A percentile compares a stretch with the other conserved stretches of the same genome.
These are phyloP conservation scores for Westerdykella aurantiaca DNA, from an alignment of 2,329 filamentous ascomycete species.

Conservation along the genomic window DNA sequence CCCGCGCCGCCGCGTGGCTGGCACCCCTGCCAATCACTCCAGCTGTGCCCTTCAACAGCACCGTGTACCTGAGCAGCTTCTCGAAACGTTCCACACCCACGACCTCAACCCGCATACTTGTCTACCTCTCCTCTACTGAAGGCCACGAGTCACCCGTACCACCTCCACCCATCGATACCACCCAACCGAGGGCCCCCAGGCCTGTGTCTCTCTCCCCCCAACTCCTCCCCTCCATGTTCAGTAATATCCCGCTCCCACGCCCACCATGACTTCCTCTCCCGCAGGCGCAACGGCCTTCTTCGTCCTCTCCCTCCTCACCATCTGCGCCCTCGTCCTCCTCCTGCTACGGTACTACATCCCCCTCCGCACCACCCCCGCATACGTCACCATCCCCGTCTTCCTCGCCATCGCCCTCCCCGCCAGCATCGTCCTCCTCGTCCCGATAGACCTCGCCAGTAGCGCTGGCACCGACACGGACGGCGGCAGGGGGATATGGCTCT, in stretches of 20 bases:
- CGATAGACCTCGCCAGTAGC: constrained; percentile 89
- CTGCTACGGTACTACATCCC: constrained; percentile 87
- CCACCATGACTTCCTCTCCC: constrained; percentile 51
- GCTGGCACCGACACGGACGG: constrained; percentile 65
- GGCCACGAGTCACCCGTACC: constrained; percentile 1
- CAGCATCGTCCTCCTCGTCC: constrained; percentile 84
- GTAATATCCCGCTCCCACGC: too few relatives aligned
- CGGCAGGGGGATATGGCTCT: constrained; percentile 80
- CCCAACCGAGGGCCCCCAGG: constrained; percentile 1
- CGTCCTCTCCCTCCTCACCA: constrained; percentile 62
- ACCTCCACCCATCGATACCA: too few relatives aligned
- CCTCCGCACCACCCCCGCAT: constrained; percentile 81
- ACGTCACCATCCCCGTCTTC: constrained; percentile 87
- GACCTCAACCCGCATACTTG: constrained; percentile 1
- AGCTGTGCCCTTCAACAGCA: too few relatives aligned
- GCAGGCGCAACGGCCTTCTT: constrained; percentile 78
- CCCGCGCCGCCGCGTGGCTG: too few relatives aligned
- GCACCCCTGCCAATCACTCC: too few relatives aligned
- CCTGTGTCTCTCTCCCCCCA: constrained; percentile 13
- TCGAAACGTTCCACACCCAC: too few relatives aligned
- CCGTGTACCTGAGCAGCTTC: too few relatives aligned
- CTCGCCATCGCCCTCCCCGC: constrained; percentile 90
- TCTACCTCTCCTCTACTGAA: background rate
- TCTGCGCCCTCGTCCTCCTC: constrained; percentile 72
- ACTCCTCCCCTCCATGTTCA: constrained; percentile 2